Conservation (phyloP, 169 alveolate species). For the Plasmodium falciparum region DNA sequence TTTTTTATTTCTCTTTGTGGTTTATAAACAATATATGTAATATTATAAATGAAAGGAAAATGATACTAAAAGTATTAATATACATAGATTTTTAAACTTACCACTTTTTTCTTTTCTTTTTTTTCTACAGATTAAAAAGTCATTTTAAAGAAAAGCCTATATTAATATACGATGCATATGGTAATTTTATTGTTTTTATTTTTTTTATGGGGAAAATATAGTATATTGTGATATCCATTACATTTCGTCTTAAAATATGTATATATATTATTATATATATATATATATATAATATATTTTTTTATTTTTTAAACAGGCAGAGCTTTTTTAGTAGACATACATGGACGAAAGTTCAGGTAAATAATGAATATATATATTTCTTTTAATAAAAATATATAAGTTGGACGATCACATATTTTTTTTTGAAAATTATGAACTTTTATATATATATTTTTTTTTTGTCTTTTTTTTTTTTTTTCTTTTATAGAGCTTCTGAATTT, state of each 20-base stretch:
- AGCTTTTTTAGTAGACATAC: conserved; percentile 73
- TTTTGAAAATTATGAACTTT: background rate
- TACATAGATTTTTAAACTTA: background rate
- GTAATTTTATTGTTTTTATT: conserved; percentile 5
- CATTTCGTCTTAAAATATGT: too few species aligned
- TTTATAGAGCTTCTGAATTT: conserved; percentile 73
- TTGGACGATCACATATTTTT: background rate
- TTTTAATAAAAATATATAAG: background rate
- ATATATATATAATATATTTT: background rate
- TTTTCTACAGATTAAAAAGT: conserved; percentile 44
- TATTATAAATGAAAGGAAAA: background rate
- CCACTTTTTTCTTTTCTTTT: background rate
- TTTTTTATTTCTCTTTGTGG: conserved; percentile 38
- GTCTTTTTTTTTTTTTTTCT: conserved; percentile 2
- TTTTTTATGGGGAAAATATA: too few species aligned
- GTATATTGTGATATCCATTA: too few species aligned
- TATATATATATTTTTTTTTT: background rate
- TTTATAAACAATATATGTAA: conserved; percentile 70
- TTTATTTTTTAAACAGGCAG: conserved; percentile 24
- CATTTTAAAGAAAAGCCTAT: conserved; percentile 74
- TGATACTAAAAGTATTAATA: background rate
- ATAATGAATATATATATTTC: background rate
- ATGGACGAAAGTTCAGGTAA: conserved; percentile 73
- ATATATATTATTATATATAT: too few species aligned
- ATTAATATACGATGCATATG: conserved; percentile 69